Percentiles rank a stretch among this genome's conserved stretches.
phyloP scores from a whole-genome alignment of 73 alveolate species.

The Paraurostyla sp. region DNA sequence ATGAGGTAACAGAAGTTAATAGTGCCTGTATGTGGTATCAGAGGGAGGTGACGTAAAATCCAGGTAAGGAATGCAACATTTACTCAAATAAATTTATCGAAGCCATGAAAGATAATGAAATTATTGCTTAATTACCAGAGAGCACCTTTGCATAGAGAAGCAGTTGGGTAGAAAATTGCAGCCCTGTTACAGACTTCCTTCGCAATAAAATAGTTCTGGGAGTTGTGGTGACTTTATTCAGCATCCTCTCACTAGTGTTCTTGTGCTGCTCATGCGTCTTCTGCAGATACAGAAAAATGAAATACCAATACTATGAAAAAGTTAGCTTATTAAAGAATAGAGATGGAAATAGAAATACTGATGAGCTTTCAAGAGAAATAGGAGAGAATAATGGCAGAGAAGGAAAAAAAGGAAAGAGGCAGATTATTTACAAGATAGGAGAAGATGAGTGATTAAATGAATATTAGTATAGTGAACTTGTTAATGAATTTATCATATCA shows the following conservation, averaged over 20 bases:
- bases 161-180: not conserved
- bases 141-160: not conserved
- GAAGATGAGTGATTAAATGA: constrained; percentile 23
- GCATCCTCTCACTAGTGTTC: not conserved
- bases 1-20: constrained; percentile 33
- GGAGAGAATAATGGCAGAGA: not conserved
- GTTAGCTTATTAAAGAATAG: not conserved
- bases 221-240: not conserved
- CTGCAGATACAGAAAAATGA: constrained; percentile 35
- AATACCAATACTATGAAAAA: constrained; percentile 7
- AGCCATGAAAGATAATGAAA: not conserved
- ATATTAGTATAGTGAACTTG: too few species aligned
- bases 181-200: constrained; percentile 14
- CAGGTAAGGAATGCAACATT: constrained; percentile 25
- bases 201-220: not conserved
- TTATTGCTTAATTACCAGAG: not conserved
- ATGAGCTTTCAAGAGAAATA: not conserved
- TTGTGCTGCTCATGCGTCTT: constrained; percentile 23
- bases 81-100: not conserved
- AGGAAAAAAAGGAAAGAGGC: not conserved
- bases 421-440: constrained; percentile 18
- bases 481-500: too few species aligned
- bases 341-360: constrained; percentile 12
- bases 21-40: constrained; percentile 41
- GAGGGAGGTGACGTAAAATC: constrained; percentile 16